phyloP scores from a whole-genome alignment of 2,329 filamentous ascomycete genomes.

The Pyricularia sp. region DNA sequence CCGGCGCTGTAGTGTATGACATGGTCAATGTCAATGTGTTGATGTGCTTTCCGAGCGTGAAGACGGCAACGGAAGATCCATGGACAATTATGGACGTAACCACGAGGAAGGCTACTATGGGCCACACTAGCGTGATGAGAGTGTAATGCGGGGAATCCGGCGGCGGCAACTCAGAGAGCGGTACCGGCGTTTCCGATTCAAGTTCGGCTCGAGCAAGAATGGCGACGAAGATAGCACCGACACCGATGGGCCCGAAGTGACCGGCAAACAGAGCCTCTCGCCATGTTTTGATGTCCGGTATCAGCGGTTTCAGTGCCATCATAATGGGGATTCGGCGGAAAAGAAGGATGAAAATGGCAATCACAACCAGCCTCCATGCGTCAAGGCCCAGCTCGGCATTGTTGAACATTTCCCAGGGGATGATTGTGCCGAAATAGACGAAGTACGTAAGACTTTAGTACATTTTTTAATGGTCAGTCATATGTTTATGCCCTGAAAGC shows the following conservation, averaged over 20 bases:
- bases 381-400: constrained; percentile 56
- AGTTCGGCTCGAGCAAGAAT: constrained; percentile 89
- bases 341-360: constrained; percentile 85
- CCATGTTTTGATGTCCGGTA: constrained; percentile 97
- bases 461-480: not conserved
- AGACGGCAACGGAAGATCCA: constrained; percentile 95
- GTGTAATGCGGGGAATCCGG: constrained; percentile 44
- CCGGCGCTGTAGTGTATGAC: constrained; percentile 84
- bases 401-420: constrained; percentile 92
- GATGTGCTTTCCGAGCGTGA: constrained; percentile 94
- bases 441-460: constrained; percentile 66
- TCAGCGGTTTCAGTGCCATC: constrained; percentile 78
- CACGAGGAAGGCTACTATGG: constrained; percentile 86
- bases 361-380: constrained; percentile 85
- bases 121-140: constrained; percentile 83
- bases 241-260: constrained; percentile 94
- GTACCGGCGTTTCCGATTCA: constrained; percentile 63
- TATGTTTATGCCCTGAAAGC: not conserved
- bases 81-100: constrained; percentile 91
- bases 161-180: constrained; percentile 49
- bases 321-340: constrained; percentile 95
- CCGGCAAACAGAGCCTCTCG: constrained; percentile 92
- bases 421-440: constrained; percentile 93
- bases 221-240: constrained; percentile 89
- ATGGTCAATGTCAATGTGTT: constrained; percentile 91